phyloP scores from a whole-genome alignment of 805 yeast genomes.

The Myxozyma sirexii region DNA sequence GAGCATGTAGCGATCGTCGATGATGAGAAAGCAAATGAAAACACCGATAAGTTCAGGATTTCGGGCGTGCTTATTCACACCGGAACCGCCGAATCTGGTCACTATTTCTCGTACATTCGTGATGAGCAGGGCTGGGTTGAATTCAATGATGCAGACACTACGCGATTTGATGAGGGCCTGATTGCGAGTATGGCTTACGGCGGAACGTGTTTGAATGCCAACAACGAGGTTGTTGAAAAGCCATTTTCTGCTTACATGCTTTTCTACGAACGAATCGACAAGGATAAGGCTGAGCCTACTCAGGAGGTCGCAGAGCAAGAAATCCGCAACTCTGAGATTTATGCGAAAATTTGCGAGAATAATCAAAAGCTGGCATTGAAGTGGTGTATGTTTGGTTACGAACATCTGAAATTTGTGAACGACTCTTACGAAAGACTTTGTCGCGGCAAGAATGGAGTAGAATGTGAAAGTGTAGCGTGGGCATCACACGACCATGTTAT shows the following conservation, averaged over 20 bases:
- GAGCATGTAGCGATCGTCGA: background rate
- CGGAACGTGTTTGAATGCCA: slow-evolving; percentile 9
- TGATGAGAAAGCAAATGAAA: background rate
- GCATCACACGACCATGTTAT: slow-evolving; percentile 13
- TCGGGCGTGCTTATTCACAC: slow-evolving; percentile 30
- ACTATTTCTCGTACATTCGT: slow-evolving; percentile 30
- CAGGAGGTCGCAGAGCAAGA: background rate
- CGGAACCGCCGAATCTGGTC: slow-evolving; percentile 34
- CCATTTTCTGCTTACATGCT: slow-evolving; percentile 32
- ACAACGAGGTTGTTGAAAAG: slow-evolving; percentile 16
- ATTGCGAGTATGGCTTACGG: slow-evolving; percentile 25
- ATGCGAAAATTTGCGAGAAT: slow-evolving; percentile 14
- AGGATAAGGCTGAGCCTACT: background rate
- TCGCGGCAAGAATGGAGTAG: background rate
- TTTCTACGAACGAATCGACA: slow-evolving; percentile 29
- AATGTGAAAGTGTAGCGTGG: background rate
- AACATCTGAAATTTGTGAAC: slow-evolving; percentile 18
- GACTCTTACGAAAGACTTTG: slow-evolving; percentile 7
- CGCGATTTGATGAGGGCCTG: slow-evolving; percentile 21
- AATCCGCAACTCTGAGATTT: background rate
- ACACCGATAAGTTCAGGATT: slow-evolving; percentile 13
- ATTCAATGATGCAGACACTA: slow-evolving; percentile 30
- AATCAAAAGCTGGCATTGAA: slow-evolving; percentile 16
- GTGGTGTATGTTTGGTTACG: slow-evolving; percentile 17
- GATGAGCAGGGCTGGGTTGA: slow-evolving; percentile 26